A percentile compares a stretch with the other conserved stretches of the same genome.
Evolutionary conservation across 495 filamentous ascomycete genomes (phyloP).

Genomic region (Penicillium desertorum): DNA sequence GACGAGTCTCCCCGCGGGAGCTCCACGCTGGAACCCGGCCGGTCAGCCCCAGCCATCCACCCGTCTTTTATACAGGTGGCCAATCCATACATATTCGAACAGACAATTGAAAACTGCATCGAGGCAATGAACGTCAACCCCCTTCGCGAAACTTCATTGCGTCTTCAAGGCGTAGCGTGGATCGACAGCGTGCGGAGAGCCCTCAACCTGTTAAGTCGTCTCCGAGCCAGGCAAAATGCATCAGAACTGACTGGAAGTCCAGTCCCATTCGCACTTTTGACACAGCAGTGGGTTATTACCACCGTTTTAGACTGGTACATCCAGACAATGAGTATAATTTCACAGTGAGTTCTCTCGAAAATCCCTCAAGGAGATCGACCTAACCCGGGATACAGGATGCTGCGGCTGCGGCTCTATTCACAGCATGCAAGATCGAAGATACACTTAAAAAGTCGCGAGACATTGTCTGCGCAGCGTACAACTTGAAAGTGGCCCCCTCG

Average conservation of each 20-base stretch:
- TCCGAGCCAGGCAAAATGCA: constrained; percentile 11
- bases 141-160: constrained; percentile 64
- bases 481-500: constrained; percentile 66
- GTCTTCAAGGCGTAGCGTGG: constrained; percentile 75
- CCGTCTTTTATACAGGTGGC: constrained; percentile 71
- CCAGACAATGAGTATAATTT: constrained; percentile 68
- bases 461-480: constrained; percentile 86
- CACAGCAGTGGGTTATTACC: constrained; percentile 82
- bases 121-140: constrained; percentile 53
- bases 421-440: constrained; percentile 95
- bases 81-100: constrained; percentile 65
- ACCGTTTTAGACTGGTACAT: constrained; percentile 81
- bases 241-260: constrained; percentile 11
- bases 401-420: constrained; percentile 81
- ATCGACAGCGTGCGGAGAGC: constrained; percentile 74
- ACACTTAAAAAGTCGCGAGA: constrained; percentile 95
- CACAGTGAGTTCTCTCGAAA: constrained; percentile 34
- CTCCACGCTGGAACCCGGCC: constrained; percentile 16
- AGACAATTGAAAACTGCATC: constrained; percentile 60
- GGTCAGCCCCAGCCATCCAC: constrained; percentile 54
- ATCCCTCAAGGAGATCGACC: neutral
- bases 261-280: constrained; percentile 81
- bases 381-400: constrained; percentile 60
- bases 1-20: constrained; percentile 19
- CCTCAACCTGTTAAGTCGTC: constrained; percentile 65